phyloP scores from a whole-genome alignment of 441 rosid genomes.

The Mallotus japonicus region DNA sequence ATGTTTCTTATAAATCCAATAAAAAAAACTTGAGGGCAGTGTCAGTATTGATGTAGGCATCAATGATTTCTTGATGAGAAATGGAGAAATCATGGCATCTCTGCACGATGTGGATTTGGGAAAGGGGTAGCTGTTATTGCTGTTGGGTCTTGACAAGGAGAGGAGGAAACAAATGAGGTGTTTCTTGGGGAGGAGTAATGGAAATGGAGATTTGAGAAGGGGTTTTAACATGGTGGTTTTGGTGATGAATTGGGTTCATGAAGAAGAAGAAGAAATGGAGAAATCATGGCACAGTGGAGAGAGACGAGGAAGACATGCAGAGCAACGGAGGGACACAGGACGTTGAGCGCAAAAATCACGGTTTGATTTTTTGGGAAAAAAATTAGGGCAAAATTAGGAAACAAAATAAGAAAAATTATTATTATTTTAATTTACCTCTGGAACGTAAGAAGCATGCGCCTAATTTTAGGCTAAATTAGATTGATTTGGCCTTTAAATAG shows the following conservation, averaged over 20 bases:
- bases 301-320: no score
- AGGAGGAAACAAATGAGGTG: slow-evolving; percentile 6
- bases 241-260: slow-evolving; percentile 1
- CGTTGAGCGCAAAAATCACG: no score
- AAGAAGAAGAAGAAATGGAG: background rate
- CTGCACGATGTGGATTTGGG: background rate
- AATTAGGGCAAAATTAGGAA: no score
- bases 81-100: background rate
- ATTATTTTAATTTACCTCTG: no score
- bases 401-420: no score
- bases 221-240: slow-evolving; percentile 33
- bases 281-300: background rate
- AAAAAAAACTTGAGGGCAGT: slow-evolving; percentile 38
- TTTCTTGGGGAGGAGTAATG: background rate
- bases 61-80: slow-evolving; percentile 45
- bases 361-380: no score
- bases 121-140: background rate
- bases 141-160: slow-evolving; percentile 33
- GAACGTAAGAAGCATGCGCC: no score
- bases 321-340: no score
- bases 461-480: no score
- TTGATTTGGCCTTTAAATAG: no score
- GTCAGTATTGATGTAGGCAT: slow-evolving; percentile 30
- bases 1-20: slow-evolving; percentile 51
- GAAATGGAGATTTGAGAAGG: slow-evolving; percentile 23